Percentiles rank a stretch among this genome's conserved stretches.
Evolutionary conservation across 202 grass and related monocot genomes (phyloP).

Genomic region (Panicum hallii): DNA sequence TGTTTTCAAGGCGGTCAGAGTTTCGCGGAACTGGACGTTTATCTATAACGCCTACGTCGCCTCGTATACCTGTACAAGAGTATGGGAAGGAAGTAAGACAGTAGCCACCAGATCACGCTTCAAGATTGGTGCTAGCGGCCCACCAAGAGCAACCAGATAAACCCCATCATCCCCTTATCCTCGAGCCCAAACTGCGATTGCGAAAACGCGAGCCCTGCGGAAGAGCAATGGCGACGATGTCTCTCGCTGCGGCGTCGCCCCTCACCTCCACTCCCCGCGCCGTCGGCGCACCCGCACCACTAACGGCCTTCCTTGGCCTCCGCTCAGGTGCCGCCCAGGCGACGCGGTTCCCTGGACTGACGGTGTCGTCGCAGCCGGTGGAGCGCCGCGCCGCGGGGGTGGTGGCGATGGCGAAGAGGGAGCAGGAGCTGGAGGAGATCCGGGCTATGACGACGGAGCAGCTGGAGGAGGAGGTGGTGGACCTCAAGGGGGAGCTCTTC

Average conservation of each 20-base stretch:
- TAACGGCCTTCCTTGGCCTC: slow-evolving; percentile 38
- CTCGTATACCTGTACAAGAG: too few relatives aligned
- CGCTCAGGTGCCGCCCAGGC: slow-evolving; percentile 25
- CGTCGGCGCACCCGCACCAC: slow-evolving; percentile 17
- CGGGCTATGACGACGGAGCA: slow-evolving; percentile 69
- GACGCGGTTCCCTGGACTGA: slow-evolving; percentile 40
- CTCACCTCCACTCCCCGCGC: slow-evolving; percentile 44
- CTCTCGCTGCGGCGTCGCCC: slow-evolving; percentile 62
- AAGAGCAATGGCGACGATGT: slow-evolving; percentile 55
- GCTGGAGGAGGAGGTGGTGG: slow-evolving; percentile 87
- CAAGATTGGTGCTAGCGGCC: background rate
- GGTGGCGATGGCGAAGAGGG: slow-evolving; percentile 82
- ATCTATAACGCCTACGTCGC: too few relatives aligned
- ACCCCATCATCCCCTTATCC: slow-evolving; percentile 46
- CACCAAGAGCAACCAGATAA: background rate
- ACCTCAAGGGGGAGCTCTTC: slow-evolving; percentile 94
- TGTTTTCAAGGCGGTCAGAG: too few relatives aligned
- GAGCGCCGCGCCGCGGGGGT: slow-evolving; percentile 40
- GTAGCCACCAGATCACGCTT: background rate
- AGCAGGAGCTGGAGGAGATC: slow-evolving; percentile 88
- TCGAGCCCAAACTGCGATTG: slow-evolving; percentile 26
- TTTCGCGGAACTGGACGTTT: too few relatives aligned
- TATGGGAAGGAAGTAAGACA: too few relatives aligned
- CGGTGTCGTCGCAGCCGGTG: slow-evolving; percentile 27
- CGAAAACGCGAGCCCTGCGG: slow-evolving; percentile 36